Conservation (phyloP, 768 basidiomycete species). For the Hydnomerulius pinastri region DNA sequence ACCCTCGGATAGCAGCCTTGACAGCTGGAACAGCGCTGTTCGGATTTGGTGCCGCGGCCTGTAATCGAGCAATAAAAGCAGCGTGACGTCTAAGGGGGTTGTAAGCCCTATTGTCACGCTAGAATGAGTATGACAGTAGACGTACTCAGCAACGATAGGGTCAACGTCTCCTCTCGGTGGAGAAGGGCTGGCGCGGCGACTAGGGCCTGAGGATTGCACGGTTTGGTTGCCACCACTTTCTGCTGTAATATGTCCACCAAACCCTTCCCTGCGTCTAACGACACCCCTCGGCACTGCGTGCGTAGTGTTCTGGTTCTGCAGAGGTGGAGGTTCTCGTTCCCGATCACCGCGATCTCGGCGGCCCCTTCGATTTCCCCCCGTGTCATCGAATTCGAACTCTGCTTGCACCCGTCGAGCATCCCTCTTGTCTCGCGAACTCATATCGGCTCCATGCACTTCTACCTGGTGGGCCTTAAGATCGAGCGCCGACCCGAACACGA, state of each 20-base stretch:
- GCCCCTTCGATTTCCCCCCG: conserved; percentile 46
- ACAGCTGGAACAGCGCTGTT: conserved; percentile 59
- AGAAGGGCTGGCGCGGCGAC: conserved; percentile 32
- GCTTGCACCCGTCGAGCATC: conserved; percentile 69
- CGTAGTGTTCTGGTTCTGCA: conserved; percentile 20
- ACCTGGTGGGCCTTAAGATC: conserved; percentile 94
- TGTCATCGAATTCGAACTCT: conserved; percentile 68
- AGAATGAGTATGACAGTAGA: too few relatives aligned
- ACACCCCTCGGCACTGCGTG: conserved; percentile 32
- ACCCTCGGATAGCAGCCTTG: conserved; percentile 78
- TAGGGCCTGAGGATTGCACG: conserved; percentile 18
- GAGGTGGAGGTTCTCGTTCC: conserved; percentile 52
- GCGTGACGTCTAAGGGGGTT: conserved; percentile 64
- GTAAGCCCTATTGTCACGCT: too few relatives aligned
- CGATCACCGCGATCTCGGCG: conserved; percentile 47
- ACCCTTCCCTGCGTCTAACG: conserved; percentile 57
- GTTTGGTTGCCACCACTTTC: conserved; percentile 28
- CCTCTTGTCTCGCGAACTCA: conserved; percentile 68
- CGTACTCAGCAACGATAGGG: conserved; percentile 57
- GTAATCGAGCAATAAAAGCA: conserved; percentile 64
- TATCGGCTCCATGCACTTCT: conserved; percentile 74
- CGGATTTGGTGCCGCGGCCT: conserved; percentile 57
- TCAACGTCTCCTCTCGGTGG: conserved; percentile 49
- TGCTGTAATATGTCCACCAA: conserved; percentile 59
- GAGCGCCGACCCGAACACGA: conserved; percentile 85